These are phyloP conservation scores for Eutrema japonicum DNA, from an alignment of 345 rosid species.

Conservation along the genomic window DNA sequence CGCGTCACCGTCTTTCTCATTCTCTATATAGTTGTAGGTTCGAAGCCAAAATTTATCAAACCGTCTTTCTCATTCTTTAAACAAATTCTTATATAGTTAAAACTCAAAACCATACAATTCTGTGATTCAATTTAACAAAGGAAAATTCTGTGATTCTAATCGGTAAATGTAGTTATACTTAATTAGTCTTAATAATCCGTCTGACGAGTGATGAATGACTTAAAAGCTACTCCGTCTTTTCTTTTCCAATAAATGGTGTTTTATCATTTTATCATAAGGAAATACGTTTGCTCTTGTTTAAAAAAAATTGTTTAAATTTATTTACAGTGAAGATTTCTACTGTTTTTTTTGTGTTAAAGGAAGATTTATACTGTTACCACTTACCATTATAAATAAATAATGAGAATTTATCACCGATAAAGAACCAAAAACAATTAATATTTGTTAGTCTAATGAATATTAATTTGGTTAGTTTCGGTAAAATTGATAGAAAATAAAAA, in stretches of 20 bases:
- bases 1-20: no score
- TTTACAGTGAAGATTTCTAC: constrained; percentile 10
- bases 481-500: no score
- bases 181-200: neutral
- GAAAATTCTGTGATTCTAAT: constrained; percentile 6
- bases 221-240: constrained; percentile 25
- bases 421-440: neutral
- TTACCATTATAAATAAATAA: no score
- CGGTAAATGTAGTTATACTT: neutral
- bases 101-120: neutral
- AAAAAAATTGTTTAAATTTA: neutral
- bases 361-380: neutral
- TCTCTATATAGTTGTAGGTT: neutral
- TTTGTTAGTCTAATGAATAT: neutral
- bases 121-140: neutral
- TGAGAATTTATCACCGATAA: neutral
- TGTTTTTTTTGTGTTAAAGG: neutral
- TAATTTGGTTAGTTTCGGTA: no score
- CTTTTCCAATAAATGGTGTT: neutral
- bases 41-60: neutral
- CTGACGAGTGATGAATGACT: constrained; percentile 20
- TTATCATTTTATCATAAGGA: neutral
- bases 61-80: neutral
- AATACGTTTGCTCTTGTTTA: constrained; percentile 19
- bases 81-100: neutral